phyloP scores from a whole-genome alignment of 164 flowering plant genomes.

The Vitis amurensis region DNA sequence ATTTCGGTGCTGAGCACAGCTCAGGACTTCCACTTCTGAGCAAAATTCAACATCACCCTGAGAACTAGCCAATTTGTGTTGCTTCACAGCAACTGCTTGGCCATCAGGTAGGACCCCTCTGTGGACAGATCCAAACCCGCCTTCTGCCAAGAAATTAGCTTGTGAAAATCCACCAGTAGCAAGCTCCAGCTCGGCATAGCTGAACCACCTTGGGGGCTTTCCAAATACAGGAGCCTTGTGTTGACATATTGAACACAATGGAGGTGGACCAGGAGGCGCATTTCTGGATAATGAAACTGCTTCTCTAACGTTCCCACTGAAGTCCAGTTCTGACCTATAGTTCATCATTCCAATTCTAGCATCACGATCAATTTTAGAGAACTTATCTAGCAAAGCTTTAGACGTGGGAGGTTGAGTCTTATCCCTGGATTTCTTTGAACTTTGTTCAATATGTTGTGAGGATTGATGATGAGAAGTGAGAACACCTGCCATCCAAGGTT shows the following conservation, averaged over 20 bases:
- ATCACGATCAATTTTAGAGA: slow-evolving; percentile 39
- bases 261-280: slow-evolving; percentile 55
- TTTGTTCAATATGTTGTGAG: slow-evolving; percentile 24
- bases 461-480: slow-evolving; percentile 25
- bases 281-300: slow-evolving; percentile 49
- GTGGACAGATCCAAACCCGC: slow-evolving; percentile 69
- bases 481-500: slow-evolving; percentile 57
- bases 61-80: slow-evolving; percentile 64
- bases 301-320: slow-evolving; percentile 47
- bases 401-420: slow-evolving; percentile 26
- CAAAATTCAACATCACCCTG: slow-evolving; percentile 70
- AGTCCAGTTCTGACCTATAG: slow-evolving; percentile 28
- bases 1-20: slow-evolving; percentile 66
- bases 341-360: slow-evolving; percentile 26
- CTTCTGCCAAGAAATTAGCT: slow-evolving; percentile 69
- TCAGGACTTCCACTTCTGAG: slow-evolving; percentile 65
- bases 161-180: slow-evolving; percentile 68
- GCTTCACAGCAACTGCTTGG: slow-evolving; percentile 66
- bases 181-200: slow-evolving; percentile 60
- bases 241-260: slow-evolving; percentile 61
- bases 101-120: slow-evolving; percentile 66
- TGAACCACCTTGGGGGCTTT: slow-evolving; percentile 71
- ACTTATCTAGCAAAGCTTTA: slow-evolving; percentile 32
- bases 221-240: slow-evolving; percentile 71
- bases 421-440: slow-evolving; percentile 20